Base-by-base conservation (phyloP, 2,329 filamentous ascomycete genomes). In the Alternaria sp. region DNA sequence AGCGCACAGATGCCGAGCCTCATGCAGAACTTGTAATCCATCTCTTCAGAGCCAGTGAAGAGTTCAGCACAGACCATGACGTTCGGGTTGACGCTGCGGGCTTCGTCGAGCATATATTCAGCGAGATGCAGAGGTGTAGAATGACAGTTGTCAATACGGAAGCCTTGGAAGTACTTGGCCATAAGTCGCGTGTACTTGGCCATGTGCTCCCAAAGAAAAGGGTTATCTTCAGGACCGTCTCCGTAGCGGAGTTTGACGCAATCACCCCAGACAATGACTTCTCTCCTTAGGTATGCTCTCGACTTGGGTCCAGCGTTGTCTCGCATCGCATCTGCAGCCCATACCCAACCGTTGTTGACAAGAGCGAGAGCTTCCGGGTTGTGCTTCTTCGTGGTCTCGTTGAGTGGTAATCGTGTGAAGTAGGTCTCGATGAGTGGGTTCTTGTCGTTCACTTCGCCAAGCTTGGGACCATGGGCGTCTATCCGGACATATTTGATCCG, bases 331-430 rank as follows among this genome's bases (percentile, higher is more conserved):
- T 98, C 96, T 6, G 94, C 94, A 59, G 92, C 94, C 95, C 95
- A 99, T 8, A 99, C 94, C 95, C 95, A 99, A 43, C 95, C 95
- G 74, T 99, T 99, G 80, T 98, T 98, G 41, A 90, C 94, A 52
- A 99, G 81, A 3, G 92, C 92, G 46, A 96, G 84, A 43, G 93
- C 90, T 58, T 90, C 89, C 1, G 89, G 85, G 58, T 89, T 89
- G 72, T 96, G 90, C 72, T 92, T 89, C 62, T 88, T 85, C 0
- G 95, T 97, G 11, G 85, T 87, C 11, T 91, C 87, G 70, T 96
- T 97, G 30, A 86, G 77, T 1, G 94, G 92, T 41, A 99, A 83
- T 28, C 94, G 88, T 0, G 95, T 98, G 79, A 99, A 99, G 81
- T 99, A 99, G 0, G 91, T 86, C 81, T 99, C 95, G 64, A 97